These are phyloP conservation scores for Macroventuria anomochaeta DNA, from an alignment of 2,329 filamentous ascomycete species.

Conservation along the genomic window DNA sequence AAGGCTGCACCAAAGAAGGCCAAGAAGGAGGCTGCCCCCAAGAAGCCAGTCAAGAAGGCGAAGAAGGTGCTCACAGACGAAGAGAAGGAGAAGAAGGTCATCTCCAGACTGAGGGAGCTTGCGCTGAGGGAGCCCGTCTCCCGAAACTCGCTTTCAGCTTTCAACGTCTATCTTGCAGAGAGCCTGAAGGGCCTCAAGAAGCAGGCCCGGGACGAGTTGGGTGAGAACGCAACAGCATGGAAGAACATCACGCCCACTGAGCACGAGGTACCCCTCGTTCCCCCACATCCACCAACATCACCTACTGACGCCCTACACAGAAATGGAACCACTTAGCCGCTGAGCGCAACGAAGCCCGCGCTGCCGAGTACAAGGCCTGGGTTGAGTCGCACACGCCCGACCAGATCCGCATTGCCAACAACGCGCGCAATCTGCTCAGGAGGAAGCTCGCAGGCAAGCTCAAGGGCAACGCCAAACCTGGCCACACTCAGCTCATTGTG, in stretches of 20 bases:
- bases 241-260: conserved; percentile 44
- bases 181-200: not conserved
- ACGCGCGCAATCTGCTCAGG: conserved; percentile 56
- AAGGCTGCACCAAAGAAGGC: conserved; percentile 37
- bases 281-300: not conserved
- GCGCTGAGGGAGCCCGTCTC: conserved; percentile 47
- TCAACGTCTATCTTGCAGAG: conserved; percentile 38
- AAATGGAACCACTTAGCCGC: conserved; percentile 60
- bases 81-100: conserved; percentile 35
- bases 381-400: conserved; percentile 61
- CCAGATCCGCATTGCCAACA: conserved; percentile 66
- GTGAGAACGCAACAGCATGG: conserved; percentile 20
- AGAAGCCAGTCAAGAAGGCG: conserved; percentile 33
- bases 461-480: conserved; percentile 3
- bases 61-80: conserved; percentile 39
- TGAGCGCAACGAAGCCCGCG: conserved; percentile 54
- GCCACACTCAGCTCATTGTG: conserved; percentile 45
- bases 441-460: conserved; percentile 19
- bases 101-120: conserved; percentile 45
- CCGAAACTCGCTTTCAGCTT: conserved; percentile 19
- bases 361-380: conserved; percentile 60
- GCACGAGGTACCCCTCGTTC: conserved; percentile 40
- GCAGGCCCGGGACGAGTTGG: not conserved
- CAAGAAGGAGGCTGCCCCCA: conserved; percentile 32
- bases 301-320: conserved; percentile 46